Base-by-base conservation (phyloP, 140 eudicot genomes). In the Ambrosia hybrid region DNA sequence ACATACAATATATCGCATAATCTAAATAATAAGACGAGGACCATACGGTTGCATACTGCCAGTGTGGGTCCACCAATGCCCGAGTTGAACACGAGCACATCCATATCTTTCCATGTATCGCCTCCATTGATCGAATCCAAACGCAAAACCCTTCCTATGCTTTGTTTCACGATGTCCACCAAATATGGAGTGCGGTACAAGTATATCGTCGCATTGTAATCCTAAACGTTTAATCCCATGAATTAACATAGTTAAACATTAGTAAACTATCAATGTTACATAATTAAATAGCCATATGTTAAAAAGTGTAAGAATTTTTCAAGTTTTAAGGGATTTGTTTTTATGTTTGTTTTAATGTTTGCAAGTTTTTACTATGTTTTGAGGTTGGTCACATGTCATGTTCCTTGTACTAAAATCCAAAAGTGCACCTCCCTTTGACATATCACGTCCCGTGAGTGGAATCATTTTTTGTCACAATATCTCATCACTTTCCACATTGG, bases 51-150 rank as follows among this genome's bases (percentile, higher is more conserved):
- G 98, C 58, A 85, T 70, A 9, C 56, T 63, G 65, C 98, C 98
- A 2, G 79, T 82, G 85, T 93, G 98, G 5, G 86, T 82, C 98
- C 98, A 93, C 98, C 98, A 93, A 75, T 93, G 98, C 98, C 98
- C 0, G 96, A 73, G 83, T 93, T 93, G 82, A 93, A 93, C 30
- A 93, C 79, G 59, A 93, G 88, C 83, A 90, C 86, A 41, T 90
- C 98, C 93, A 90, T 90, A 58, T 82, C 97, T 69, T 57, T 87
- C 98, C 98, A 93, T 60, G 85, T 73, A 65, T 73, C 80, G 3
- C 92, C 89, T 41, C 81, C 85, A 51, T 56, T 65, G 43, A 87
- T 84, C 39, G 92, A 87, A 65, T 87, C 70, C 60, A 87, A 65
- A 26, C 68, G 57, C 73, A 87, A 78, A n/a, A 87, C 89, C 59